Base-by-base conservation (phyloP, 2,329 filamentous ascomycete genomes). In the Ambrosiella xylebori region DNA sequence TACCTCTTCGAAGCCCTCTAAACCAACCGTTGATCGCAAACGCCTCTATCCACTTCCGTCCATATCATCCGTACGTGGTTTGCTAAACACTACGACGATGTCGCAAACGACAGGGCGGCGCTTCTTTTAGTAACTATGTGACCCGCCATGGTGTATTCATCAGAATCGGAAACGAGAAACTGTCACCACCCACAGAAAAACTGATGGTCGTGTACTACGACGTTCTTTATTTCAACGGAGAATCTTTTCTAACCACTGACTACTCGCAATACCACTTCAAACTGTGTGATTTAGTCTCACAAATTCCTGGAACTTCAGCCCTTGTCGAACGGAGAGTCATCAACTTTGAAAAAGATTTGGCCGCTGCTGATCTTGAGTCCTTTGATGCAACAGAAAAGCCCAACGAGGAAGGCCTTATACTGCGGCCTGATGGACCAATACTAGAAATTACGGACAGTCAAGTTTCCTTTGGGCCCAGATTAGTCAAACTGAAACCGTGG, bases 401-500 rank as follows among this genome's bases (percentile, higher is more conserved):
- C 38, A 75, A 80, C 37, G 82, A 81, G 65, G 90, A 96, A 71
- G 90, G 90, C 0, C 74, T 93, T 13, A 82, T 95, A 0, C 68
- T 95, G 54, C 95, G 95, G 68, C 81, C 85, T 0, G 82, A 88
- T 60, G 80, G 85, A 27, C 81, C 88, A 0, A 95, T 95, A 65
- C 86, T 95, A 62, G 73, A 79, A 58, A 11, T 53, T n/a, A 12
- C 35, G 17, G 37, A 53, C 7, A 38, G 35, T 2, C 13, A 38
- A 3, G n/a, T 53, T n/a, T n/a, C n/a, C n/a, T 72, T 71, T 60
- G 65, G 68, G 2, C 38, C 37, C 27, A 74, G 71, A 59, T 85
- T 81, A 66, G 86, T 95, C 65, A 95, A 95, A 69, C 69, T 95
- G 47, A 95, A 95, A 68, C 88, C 88, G 65, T 87, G 93, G 65